Percentiles rank a stretch among this genome's conserved stretches.
Evolutionary conservation across 306 rosid genomes (phyloP).

Genomic region (Ziziphus jujuba): DNA sequence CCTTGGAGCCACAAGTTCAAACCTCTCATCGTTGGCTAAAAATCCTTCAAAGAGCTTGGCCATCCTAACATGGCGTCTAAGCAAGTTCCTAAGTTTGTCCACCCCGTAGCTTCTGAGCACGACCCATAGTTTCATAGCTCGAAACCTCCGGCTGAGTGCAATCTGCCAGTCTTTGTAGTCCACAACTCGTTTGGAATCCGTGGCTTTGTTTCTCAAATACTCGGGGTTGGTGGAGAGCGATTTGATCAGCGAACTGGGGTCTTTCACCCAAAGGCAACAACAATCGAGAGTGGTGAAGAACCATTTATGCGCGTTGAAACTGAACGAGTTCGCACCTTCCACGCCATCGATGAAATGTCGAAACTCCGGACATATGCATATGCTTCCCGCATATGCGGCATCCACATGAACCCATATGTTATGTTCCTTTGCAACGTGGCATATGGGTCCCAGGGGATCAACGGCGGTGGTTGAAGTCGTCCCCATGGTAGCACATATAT

Average conservation of each 20-base stretch:
- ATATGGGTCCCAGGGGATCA: conserved; percentile 12
- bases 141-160: conserved; percentile 25
- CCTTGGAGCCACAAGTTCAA: conserved; percentile 24
- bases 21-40: conserved; percentile 13
- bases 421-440: background rate
- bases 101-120: conserved; percentile 29
- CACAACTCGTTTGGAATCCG: conserved; percentile 19
- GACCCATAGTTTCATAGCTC: conserved; percentile 28
- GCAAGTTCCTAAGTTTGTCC: conserved; percentile 11
- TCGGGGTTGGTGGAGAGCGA: conserved; percentile 23
- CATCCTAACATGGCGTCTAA: conserved; percentile 27
- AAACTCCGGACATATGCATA: background rate
- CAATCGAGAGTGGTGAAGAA: conserved; percentile 11
- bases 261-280: conserved; percentile 20
- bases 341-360: conserved; percentile 12
- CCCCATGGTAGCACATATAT: conserved; percentile 4
- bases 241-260: background rate
- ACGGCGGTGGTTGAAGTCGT: background rate
- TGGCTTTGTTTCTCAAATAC: conserved; percentile 24
- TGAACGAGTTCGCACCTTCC: conserved; percentile 9
- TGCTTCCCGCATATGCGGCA: background rate
- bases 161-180: conserved; percentile 41
- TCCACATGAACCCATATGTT: conserved; percentile 17
- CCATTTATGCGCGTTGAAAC: conserved; percentile 14
- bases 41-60: conserved; percentile 22